These are phyloP conservation scores for Phytophthora tentaculata DNA, from an alignment of 352 stramenopile species.

Conservation along the genomic window DNA sequence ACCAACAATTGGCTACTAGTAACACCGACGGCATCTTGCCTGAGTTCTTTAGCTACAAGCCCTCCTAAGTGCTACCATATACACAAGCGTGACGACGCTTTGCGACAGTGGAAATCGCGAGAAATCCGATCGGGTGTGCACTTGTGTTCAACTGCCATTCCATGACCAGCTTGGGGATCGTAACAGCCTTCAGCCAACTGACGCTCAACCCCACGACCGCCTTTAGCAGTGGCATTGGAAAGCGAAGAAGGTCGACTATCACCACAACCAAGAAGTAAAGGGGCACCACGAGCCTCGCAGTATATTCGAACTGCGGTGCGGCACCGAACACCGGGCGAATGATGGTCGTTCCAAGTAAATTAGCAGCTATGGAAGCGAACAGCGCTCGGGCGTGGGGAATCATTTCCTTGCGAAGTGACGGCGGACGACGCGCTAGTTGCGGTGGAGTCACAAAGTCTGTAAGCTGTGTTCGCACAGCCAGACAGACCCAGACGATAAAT, in stretches of 20 bases:
- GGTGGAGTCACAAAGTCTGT: conserved; percentile 47
- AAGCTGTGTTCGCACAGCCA: conserved; percentile 56
- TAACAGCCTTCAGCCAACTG: conserved; percentile 79
- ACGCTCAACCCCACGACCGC: conserved; percentile 61
- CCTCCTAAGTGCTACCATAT: too few relatives aligned
- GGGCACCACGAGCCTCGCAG: conserved; percentile 60
- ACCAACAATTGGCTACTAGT: too few relatives aligned
- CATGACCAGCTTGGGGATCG: conserved; percentile 66
- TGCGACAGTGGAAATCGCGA: conserved; percentile 64
- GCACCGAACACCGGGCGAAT: conserved; percentile 69
- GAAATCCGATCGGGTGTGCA: conserved; percentile 66
- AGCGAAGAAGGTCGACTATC: conserved; percentile 41
- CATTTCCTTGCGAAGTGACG: conserved; percentile 43
- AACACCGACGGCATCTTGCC: too few relatives aligned
- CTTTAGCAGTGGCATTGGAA: conserved; percentile 57
- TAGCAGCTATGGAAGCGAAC: conserved; percentile 58
- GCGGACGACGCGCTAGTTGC: conserved; percentile 29
- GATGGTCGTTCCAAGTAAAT: conserved; percentile 68
- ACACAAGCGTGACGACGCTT: too few relatives aligned
- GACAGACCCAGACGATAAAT: conserved; percentile 71
- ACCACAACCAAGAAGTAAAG: conserved; percentile 60
- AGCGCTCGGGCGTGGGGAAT: conserved; percentile 52
- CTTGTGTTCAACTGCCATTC: conserved; percentile 56
- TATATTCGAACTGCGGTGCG: conserved; percentile 63
- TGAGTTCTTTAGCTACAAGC: too few relatives aligned